A percentile compares a stretch with the other conserved stretches of the same genome.
Evolutionary conservation across 768 basidiomycete species (phyloP).

Genomic region (Fomitopsis serialis): DNA sequence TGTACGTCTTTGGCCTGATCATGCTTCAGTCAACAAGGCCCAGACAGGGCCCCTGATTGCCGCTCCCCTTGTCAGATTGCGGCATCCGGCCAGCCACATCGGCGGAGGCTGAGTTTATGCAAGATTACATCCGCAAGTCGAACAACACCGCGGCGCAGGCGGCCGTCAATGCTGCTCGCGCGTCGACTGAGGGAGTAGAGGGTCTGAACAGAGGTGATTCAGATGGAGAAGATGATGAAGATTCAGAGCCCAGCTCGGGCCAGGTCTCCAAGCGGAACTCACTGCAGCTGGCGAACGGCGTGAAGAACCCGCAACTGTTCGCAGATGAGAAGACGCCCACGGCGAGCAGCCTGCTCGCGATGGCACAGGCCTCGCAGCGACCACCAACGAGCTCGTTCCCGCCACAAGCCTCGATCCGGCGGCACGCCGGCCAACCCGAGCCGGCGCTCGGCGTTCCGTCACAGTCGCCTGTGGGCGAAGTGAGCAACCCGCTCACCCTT

Average conservation of each 20-base stretch:
- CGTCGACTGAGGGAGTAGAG: slow-evolving; percentile 68
- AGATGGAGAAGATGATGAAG: slow-evolving; percentile 84
- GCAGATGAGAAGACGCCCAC: slow-evolving; percentile 84
- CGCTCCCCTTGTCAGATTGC: slow-evolving; percentile 57
- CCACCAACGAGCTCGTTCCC: slow-evolving; percentile 53
- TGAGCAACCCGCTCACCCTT: slow-evolving; percentile 38
- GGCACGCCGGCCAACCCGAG: slow-evolving; percentile 58
- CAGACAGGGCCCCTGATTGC: slow-evolving; percentile 19
- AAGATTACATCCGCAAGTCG: slow-evolving; percentile 87
- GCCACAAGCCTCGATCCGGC: slow-evolving; percentile 70
- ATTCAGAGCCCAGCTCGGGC: slow-evolving; percentile 65
- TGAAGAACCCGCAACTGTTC: slow-evolving; percentile 48
- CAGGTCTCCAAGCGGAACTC: slow-evolving; percentile 70
- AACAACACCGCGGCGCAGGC: slow-evolving; percentile 80
- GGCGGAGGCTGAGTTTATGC: slow-evolving; percentile 87
- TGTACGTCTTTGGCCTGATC: slow-evolving; percentile 49
- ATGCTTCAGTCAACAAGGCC: slow-evolving; percentile 14
- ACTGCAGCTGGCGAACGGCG: slow-evolving; percentile 56
- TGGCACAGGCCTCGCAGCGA: slow-evolving; percentile 66
- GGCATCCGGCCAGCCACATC: slow-evolving; percentile 89
- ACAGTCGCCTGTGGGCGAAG: slow-evolving; percentile 40
- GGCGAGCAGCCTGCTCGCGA: slow-evolving; percentile 67
- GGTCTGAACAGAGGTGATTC: slow-evolving; percentile 47
- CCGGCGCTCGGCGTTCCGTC: slow-evolving; percentile 46
- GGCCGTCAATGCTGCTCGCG: slow-evolving; percentile 68